phyloP scores from a whole-genome alignment of 73 alveolate genomes.

The Paramecium tetraurelia region DNA sequence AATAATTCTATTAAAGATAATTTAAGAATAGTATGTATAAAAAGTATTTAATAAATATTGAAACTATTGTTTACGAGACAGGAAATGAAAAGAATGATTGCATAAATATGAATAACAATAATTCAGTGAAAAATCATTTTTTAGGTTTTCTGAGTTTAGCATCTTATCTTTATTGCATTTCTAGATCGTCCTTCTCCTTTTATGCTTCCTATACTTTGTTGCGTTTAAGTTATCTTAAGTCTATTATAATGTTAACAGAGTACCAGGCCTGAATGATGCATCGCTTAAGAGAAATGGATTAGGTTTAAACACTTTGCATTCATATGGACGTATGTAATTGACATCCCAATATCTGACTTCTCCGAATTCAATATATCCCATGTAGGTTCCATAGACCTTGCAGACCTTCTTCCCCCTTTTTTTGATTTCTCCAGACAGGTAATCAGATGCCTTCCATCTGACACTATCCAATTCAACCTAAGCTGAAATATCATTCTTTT shows the following conservation, averaged over 20 bases:
- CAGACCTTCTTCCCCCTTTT: constrained; percentile 69
- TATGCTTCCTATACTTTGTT: constrained; percentile 46
- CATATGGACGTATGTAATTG: constrained; percentile 64
- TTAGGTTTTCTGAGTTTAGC: constrained; percentile 53
- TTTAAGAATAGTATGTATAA: no score
- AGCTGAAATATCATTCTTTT: constrained; percentile 73
- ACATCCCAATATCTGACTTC: constrained; percentile 94
- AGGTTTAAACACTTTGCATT: constrained; percentile 36
- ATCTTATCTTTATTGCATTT: constrained; percentile 40
- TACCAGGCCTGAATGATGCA: constrained; percentile 36
- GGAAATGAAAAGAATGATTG: neutral
- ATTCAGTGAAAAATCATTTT: neutral
- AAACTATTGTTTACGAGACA: neutral
- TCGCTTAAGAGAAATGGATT: neutral
- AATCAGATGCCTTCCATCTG: constrained; percentile 71
- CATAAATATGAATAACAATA: neutral
- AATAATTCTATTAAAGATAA: neutral
- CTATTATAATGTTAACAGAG: neutral
- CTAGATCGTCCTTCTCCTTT: constrained; percentile 30
- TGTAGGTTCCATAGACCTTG: constrained; percentile 85
- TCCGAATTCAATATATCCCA: constrained; percentile 93
- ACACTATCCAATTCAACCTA: constrained; percentile 66
- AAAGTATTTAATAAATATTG: neutral
- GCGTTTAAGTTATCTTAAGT: constrained; percentile 5
- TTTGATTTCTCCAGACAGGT: constrained; percentile 80